phyloP scores from a whole-genome alignment of 345 rosid genomes.

The Pseudoturritis turrita region DNA sequence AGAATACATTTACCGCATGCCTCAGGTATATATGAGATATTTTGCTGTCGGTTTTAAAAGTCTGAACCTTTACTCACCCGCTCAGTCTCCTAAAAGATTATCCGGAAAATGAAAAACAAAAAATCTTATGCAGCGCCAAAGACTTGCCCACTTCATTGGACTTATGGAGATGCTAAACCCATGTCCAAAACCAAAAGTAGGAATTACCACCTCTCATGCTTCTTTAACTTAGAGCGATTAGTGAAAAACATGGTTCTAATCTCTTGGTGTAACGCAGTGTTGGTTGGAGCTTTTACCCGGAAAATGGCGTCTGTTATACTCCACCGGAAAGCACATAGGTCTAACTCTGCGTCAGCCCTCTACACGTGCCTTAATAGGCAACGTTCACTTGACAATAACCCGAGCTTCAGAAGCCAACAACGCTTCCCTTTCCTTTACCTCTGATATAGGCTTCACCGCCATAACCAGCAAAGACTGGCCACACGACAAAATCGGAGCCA shows the following conservation, averaged over 20 bases:
- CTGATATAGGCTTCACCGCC: conserved; percentile 59
- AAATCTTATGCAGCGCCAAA: conserved; percentile 47
- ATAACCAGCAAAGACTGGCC: conserved; percentile 69
- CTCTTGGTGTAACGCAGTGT: conserved; percentile 38
- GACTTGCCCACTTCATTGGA: conserved; percentile 81
- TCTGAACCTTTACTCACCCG: background rate
- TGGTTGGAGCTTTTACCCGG: conserved; percentile 88
- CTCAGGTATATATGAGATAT: conserved; percentile 51
- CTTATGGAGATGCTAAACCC: conserved; percentile 94
- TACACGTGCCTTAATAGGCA: conserved; percentile 62
- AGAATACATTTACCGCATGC: conserved; percentile 73
- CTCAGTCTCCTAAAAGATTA: background rate
- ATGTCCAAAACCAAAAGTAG: conserved; percentile 73
- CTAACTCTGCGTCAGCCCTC: conserved; percentile 86
- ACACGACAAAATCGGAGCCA: conserved; percentile 58
- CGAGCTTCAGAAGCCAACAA: conserved; percentile 40
- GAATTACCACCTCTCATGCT: background rate
- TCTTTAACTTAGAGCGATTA: background rate
- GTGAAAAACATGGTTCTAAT: background rate
- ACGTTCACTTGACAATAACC: conserved; percentile 48
- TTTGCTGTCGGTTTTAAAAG: background rate
- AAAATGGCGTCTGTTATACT: conserved; percentile 82
- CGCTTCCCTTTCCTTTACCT: conserved; percentile 40
- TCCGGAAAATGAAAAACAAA: background rate
- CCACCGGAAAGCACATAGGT: conserved; percentile 85